Base-by-base conservation (phyloP, 2,329 filamentous ascomycete genomes). In the Claviceps digitariae region DNA sequence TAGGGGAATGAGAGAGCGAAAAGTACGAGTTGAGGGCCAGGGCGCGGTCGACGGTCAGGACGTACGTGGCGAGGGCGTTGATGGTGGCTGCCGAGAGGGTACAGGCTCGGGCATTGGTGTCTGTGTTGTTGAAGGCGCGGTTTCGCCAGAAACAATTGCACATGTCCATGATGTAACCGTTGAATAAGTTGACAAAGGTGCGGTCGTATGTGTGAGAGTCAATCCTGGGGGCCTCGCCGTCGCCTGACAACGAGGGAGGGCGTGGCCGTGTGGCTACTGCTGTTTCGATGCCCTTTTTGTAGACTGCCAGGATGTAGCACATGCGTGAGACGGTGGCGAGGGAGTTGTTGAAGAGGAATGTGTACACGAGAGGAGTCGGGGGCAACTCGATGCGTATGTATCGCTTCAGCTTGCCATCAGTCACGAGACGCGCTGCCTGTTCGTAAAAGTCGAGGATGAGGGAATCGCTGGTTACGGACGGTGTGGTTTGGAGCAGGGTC, bases 111-210 rank as follows among this genome's bases (percentile, higher is more conserved):
- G 80, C 74, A 60, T 82, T 82, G n/a, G 76, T 69, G 58, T 91
- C 86, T 1, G 72, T 71, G 13, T 71, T 70, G 54, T 80, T 80
- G 55, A 94, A 84, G 1, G 84, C 88, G 13, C 83, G 79, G 23
- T 80, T 79, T 9, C 87, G 79, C 88, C 88, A 94, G 48, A 93
- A 66, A 50, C 86, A 81, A 64, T 94, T 94, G 72, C 87, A 90
- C 34, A 90, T 77, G 63, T 95, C 89, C 81, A 93, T 90, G 34
- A 94, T 76, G 64, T 86, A 90, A 23, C 84, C 84, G 64, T 95
- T 95, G 70, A 93, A 90, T 25, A 77, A 70, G 57, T 81, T 79
- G 43, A 89, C 78, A 53, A 84, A 79, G 34, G 73, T 69, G 44
- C 78, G 73, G 29, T 81, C 74, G 56, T 83, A 84, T 12, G 70